Base-by-base conservation (phyloP, 1,284 basidiomycete genomes). In the Sanguinoderma infundibulare region DNA sequence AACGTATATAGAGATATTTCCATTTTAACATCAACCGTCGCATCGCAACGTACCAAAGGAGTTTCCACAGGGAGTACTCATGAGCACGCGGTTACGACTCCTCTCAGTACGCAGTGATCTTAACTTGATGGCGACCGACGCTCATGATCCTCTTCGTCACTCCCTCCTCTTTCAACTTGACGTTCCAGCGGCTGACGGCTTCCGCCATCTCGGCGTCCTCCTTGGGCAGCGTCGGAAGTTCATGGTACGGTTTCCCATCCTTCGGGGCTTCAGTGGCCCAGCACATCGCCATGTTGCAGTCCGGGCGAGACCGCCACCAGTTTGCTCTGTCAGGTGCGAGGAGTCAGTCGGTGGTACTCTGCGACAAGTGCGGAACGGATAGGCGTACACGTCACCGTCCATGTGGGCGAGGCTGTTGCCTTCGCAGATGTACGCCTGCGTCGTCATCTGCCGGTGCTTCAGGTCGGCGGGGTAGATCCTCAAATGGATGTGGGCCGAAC, bases 401-500 rank as follows among this genome's bases (percentile, higher is more conserved):
- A 72, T 59, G 15, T 49, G 42, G 20, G 44, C 42, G 26, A 53
- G 20, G 53, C 70, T 62, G 61, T 74, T 74, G 20, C 57, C 63
- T 17, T 62, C 53, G 59, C 70, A 73, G 1, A 73, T 54, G 51
- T 73, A 73, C 51, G 68, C 54, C 62, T 74, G 72, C 4, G 70
- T 72, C 40, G 72, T 73, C 55, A 74, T 52, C 10, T 52, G 28
- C 14, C 66, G 61, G 39, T 59, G 69, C 46, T 52, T 55, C 15
- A 55, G 49, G 26, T 57, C 52, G 15, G 62, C 40, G 10, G 62
- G 61, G 12, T 44, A 50, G 26, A 70, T 52, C 50, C 65, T 59
- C 46, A 69, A 15, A 55, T 74, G 73, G 47, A 72, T 62, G 54
- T 74, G 73, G 2, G 64, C 70, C 0, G 67, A 58, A 2, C 72